Evolutionary conservation across 2,329 filamentous ascomycete genomes (phyloP).

Genomic region (Sarocladium kiliense): DNA sequence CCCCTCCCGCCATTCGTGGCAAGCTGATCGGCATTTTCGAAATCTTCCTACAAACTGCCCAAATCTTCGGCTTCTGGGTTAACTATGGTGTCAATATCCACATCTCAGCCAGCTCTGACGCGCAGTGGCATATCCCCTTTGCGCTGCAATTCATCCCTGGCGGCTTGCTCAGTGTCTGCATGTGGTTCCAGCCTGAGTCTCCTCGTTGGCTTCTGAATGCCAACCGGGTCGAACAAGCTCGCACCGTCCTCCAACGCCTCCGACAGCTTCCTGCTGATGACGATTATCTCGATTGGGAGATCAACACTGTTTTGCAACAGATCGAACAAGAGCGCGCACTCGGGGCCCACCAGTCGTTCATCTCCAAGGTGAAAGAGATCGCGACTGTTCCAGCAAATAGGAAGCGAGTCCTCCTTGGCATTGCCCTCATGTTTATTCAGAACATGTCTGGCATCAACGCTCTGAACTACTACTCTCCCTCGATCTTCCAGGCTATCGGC

Average conservation of each 20-base stretch:
- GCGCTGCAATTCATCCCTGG: slow-evolving; percentile 19
- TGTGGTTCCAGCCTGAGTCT: slow-evolving; percentile 26
- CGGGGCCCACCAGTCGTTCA: slow-evolving; percentile 5
- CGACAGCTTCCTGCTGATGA: slow-evolving; percentile 14
- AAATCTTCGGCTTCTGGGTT: slow-evolving; percentile 41
- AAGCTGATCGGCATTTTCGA: slow-evolving; percentile 46
- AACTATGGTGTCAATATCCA: slow-evolving; percentile 17
- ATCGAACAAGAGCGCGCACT: slow-evolving; percentile 13
- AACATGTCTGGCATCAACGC: slow-evolving; percentile 52
- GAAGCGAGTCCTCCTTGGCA: slow-evolving; percentile 55
- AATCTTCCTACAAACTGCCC: slow-evolving; percentile 45
- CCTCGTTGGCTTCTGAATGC: slow-evolving; percentile 21
- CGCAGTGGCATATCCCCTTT: slow-evolving; percentile 39
- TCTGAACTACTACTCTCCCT: slow-evolving; percentile 59
- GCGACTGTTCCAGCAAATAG: slow-evolving; percentile 24
- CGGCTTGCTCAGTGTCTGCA: slow-evolving; percentile 19
- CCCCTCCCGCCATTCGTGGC: slow-evolving; percentile 46
- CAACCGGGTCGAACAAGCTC: slow-evolving; percentile 11
- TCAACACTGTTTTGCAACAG: slow-evolving; percentile 13
- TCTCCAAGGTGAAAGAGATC: slow-evolving; percentile 10
- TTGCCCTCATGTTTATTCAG: slow-evolving; percentile 23
- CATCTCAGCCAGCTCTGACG: slow-evolving; percentile 13
- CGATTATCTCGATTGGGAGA: slow-evolving; percentile 11
- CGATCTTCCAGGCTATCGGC: slow-evolving; percentile 60
- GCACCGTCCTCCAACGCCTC: slow-evolving; percentile 12